Evolutionary conservation across 208 protist species (phyloP).

Genomic region (Trypanosoma cruzi): DNA sequence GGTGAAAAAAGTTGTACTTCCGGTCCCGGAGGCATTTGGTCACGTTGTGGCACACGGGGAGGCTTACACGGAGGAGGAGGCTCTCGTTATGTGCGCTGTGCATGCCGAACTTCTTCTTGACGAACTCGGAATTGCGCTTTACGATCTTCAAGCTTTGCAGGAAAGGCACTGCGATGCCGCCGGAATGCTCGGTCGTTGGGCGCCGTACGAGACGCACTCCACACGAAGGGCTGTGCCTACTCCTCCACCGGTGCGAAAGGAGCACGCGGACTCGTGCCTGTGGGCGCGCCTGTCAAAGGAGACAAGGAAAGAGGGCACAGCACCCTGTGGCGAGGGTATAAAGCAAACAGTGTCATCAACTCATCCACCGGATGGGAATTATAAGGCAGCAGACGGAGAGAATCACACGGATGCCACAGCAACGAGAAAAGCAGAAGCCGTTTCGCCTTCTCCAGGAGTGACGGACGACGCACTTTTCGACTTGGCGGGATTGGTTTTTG

Average conservation of each 20-base stretch:
- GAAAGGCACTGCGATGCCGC: slow-evolving; percentile 75
- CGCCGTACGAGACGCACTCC: slow-evolving; percentile 32
- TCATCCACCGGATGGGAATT: background rate
- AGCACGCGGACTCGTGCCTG: slow-evolving; percentile 42
- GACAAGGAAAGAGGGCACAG: background rate
- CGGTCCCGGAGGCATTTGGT: slow-evolving; percentile 25
- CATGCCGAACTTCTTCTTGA: slow-evolving; percentile 88
- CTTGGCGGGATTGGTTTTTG: slow-evolving; percentile 38
- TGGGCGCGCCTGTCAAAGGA: slow-evolving; percentile 52
- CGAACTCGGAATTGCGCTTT: slow-evolving; percentile 63
- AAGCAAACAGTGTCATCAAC: background rate
- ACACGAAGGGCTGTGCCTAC: slow-evolving; percentile 8
- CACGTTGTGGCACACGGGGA: slow-evolving; percentile 68
- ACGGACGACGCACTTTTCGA: slow-evolving; percentile 82
- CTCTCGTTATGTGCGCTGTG: slow-evolving; percentile 72
- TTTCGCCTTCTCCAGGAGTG: background rate
- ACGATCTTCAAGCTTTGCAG: slow-evolving; percentile 75
- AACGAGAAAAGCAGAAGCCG: background rate
- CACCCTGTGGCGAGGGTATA: background rate
- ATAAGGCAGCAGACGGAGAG: background rate
- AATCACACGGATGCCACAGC: background rate
- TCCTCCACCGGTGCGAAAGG: slow-evolving; percentile 82
- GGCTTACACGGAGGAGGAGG: slow-evolving; percentile 59
- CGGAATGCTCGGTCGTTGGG: slow-evolving; percentile 71
- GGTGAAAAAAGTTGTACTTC: slow-evolving; percentile 37